Evolutionary conservation across 2,329 filamentous ascomycete species (phyloP).

Genomic region (Diaporthe citrichinensis): DNA sequence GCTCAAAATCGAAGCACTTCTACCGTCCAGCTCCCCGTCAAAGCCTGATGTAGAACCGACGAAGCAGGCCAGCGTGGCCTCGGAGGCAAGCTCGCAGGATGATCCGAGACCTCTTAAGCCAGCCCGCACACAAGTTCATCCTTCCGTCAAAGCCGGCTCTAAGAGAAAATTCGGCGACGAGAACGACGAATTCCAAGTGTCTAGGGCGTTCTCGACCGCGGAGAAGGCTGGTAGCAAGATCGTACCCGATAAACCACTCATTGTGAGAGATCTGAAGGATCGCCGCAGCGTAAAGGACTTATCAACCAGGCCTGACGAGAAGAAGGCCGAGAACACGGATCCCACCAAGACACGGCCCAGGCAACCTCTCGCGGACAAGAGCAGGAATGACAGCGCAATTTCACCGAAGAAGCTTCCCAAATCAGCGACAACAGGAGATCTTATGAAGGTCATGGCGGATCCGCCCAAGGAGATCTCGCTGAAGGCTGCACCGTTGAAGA

Average conservation of each 20-base stretch:
- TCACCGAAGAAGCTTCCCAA: slow-evolving; percentile 69
- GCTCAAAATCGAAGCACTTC: slow-evolving; percentile 34
- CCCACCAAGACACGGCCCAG: slow-evolving; percentile 52
- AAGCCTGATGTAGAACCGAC: slow-evolving; percentile 45
- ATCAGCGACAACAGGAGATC: slow-evolving; percentile 47
- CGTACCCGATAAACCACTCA: slow-evolving; percentile 42
- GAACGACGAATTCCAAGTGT: slow-evolving; percentile 53
- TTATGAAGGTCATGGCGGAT: slow-evolving; percentile 46
- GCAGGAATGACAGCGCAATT: slow-evolving; percentile 70
- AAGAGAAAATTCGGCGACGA: slow-evolving; percentile 75
- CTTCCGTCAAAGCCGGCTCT: slow-evolving; percentile 61
- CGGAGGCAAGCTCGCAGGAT: slow-evolving; percentile 46
- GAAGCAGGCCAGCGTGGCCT: slow-evolving; percentile 45
- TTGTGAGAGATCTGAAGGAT: slow-evolving; percentile 49
- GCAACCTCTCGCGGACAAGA: slow-evolving; percentile 69
- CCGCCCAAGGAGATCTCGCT: slow-evolving; percentile 42
- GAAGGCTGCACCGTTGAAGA: slow-evolving; percentile 42
- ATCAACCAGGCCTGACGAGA: slow-evolving; percentile 57
- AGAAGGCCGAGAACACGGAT: slow-evolving; percentile 48
- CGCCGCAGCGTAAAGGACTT: slow-evolving; percentile 64
- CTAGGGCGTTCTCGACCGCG: slow-evolving; percentile 52
- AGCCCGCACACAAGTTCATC: slow-evolving; percentile 43
- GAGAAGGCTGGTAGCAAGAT: slow-evolving; percentile 46
- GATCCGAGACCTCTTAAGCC: slow-evolving; percentile 21
- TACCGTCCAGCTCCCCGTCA: slow-evolving; percentile 30